phyloP scores from a whole-genome alignment of 2,329 filamentous ascomycete species.

The Scytalidium sp. region DNA sequence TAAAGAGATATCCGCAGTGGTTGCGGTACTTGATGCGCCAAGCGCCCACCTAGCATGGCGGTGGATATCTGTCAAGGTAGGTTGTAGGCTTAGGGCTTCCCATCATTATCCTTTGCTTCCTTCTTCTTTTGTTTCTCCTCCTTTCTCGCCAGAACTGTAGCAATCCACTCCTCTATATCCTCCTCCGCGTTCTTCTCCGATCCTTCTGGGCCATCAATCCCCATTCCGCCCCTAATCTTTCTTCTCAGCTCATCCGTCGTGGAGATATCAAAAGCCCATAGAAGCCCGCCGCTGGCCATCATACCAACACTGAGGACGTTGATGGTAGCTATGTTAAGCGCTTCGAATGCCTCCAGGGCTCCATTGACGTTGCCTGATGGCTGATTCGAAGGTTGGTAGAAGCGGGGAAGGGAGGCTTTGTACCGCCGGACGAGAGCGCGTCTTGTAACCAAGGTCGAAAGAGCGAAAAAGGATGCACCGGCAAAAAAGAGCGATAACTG shows the following conservation, averaged over 20 bases:
- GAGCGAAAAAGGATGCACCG: constrained; percentile 71
- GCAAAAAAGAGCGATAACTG: constrained; percentile 71
- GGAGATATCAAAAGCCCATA: constrained; percentile 77
- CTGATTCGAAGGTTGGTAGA: constrained; percentile 64
- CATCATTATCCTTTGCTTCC: neutral
- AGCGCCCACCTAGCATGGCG: neutral
- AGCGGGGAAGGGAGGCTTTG: constrained; percentile 61
- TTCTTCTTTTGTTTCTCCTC: constrained; percentile 36
- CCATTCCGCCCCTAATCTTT: constrained; percentile 43
- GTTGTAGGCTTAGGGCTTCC: neutral
- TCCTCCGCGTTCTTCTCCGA: constrained; percentile 46
- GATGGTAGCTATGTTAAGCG: constrained; percentile 80
- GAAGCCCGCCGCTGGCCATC: constrained; percentile 68
- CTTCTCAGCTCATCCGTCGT: constrained; percentile 61
- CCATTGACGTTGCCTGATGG: constrained; percentile 54
- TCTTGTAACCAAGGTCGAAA: constrained; percentile 69
- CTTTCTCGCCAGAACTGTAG: constrained; percentile 56
- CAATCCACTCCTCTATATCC: constrained; percentile 61
- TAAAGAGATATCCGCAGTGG: too few species aligned
- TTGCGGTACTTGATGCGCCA: too few species aligned
- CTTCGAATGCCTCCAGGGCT: constrained; percentile 73
- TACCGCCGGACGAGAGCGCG: constrained; percentile 66
- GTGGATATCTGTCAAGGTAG: neutral
- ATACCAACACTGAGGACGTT: constrained; percentile 77
- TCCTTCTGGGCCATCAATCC: constrained; percentile 28